Base-by-base conservation (phyloP, 352 stramenopile species). In the Pythium monospermum region DNA sequence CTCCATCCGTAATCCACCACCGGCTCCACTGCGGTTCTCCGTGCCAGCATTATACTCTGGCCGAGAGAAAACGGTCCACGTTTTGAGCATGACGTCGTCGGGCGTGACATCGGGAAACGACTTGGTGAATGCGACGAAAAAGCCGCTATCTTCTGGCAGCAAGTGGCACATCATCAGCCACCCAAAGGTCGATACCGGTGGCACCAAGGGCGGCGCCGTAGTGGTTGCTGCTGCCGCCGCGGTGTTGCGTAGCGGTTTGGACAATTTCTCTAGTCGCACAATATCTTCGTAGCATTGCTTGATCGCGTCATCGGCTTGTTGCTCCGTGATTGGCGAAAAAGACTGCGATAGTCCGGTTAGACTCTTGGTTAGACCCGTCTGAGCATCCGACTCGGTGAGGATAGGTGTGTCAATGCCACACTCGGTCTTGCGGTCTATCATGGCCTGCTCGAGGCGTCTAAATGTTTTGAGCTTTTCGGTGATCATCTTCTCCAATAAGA, bases 271-370 rank as follows among this genome's bases (percentile, higher is more conserved):
- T 35, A 83, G 68, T 19, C 65, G 61, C 10, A 69, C 51, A 47
- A 84, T 80, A 61, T 73, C 62, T 37, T 81, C 58, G 49, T 83
- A 86, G 55, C 75, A 84, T 13, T 53, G 65, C 25, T 70, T 74
- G 44, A 85, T 80, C 33, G 71, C 45, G 15, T 71, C 73, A 36
- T 80, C 76, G 7, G 71, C 66, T 45, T 82, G 61, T 33, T 68
- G 56, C 28, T 85, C 69, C 6, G 76, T 82, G 57, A 87, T 78
- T 0, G 71, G 67, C 22, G 64, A 51, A 47, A 74, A 85, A 59
- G 62, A 80, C 68, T 52, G 76, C n/a, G n/a, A n/a, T n/a, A n/a
- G n/a, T n/a, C n/a, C n/a, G n/a, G n/a, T n/a, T n/a, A n/a, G n/a
- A n/a, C n/a, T n/a, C n/a, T n/a, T n/a, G n/a, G n/a, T n/a, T n/a